phyloP scores from a whole-genome alignment of 139 green algal species.

The Haematococcus sp. region DNA sequence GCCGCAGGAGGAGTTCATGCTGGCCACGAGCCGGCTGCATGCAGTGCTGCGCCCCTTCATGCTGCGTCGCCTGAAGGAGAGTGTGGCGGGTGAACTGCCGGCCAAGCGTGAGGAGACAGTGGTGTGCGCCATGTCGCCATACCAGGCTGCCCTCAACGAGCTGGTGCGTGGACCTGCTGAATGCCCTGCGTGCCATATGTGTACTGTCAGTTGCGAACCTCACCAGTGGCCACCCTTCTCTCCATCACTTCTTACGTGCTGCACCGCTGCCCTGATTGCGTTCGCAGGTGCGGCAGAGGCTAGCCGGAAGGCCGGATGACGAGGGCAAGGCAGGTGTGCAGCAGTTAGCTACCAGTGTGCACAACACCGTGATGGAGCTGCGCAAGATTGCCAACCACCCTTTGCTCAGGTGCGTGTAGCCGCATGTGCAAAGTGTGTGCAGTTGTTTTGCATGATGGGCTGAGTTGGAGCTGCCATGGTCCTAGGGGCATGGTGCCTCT shows the following conservation, averaged over 20 bases:
- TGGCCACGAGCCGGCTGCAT: conserved; percentile 88
- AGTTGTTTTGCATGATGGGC: background rate
- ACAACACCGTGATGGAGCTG: conserved; percentile 74
- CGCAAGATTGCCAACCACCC: conserved; percentile 84
- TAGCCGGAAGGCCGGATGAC: background rate
- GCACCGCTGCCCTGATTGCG: too few species aligned
- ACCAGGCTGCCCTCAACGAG: conserved; percentile 39
- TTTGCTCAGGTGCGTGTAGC: conserved; percentile 46
- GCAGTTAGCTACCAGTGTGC: conserved; percentile 7
- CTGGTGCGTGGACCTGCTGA: conserved; percentile 21
- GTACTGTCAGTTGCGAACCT: background rate
- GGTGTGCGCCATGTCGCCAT: conserved; percentile 69
- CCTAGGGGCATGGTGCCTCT: background rate
- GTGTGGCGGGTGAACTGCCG: conserved; percentile 88
- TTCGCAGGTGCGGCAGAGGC: background rate
- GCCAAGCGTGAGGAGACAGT: conserved; percentile 74
- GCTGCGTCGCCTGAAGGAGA: conserved; percentile 78
- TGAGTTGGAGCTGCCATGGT: too few species aligned
- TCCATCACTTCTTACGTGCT: too few species aligned
- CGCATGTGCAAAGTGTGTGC: conserved; percentile 1
- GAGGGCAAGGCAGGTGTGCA: background rate
- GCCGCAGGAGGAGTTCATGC: conserved; percentile 83
- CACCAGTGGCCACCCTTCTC: background rate
- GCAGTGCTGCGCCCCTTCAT: conserved; percentile 94
- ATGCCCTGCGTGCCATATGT: background rate